Conservation (phyloP, 345 rosid species). For the Noccaea caerulescens region DNA sequence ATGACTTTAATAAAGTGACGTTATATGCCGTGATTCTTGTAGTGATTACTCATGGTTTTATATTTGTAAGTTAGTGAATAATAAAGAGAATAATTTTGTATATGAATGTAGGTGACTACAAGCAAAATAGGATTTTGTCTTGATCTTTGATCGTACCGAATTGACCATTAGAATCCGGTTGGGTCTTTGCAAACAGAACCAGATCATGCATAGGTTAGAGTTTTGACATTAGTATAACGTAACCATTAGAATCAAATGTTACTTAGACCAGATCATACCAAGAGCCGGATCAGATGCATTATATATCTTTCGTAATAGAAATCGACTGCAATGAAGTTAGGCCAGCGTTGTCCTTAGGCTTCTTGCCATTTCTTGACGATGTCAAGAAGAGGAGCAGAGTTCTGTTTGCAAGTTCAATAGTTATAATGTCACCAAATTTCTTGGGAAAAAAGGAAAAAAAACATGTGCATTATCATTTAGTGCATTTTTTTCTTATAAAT, state of each 20-base stretch:
- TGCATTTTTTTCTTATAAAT: too few species aligned
- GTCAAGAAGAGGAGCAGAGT: conserved; percentile 73
- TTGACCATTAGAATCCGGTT: neutral
- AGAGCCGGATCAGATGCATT: neutral
- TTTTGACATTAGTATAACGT: neutral
- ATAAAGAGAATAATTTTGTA: too few species aligned
- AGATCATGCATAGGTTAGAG: neutral
- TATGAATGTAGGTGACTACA: neutral
- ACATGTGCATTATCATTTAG: too few species aligned
- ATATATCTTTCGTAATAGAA: conserved; percentile 53
- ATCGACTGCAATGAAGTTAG: conserved; percentile 92
- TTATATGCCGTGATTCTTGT: too few species aligned
- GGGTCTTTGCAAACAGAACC: conserved; percentile 15
- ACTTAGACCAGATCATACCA: neutral
- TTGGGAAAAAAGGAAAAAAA: too few species aligned
- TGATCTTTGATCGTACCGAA: neutral
- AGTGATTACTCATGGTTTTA: too few species aligned
- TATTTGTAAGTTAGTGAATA: too few species aligned
- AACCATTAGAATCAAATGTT: conserved; percentile 29
- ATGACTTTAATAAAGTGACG: too few species aligned
- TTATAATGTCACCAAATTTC: too few species aligned
- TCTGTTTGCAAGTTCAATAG: conserved; percentile 60
- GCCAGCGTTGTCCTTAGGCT: conserved; percentile 81
- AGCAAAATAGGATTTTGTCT: conserved; percentile 1
- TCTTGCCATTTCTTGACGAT: conserved; percentile 57